phyloP scores from a whole-genome alignment of 1,139 yeast genomes.

The Blastobotrys apis region DNA sequence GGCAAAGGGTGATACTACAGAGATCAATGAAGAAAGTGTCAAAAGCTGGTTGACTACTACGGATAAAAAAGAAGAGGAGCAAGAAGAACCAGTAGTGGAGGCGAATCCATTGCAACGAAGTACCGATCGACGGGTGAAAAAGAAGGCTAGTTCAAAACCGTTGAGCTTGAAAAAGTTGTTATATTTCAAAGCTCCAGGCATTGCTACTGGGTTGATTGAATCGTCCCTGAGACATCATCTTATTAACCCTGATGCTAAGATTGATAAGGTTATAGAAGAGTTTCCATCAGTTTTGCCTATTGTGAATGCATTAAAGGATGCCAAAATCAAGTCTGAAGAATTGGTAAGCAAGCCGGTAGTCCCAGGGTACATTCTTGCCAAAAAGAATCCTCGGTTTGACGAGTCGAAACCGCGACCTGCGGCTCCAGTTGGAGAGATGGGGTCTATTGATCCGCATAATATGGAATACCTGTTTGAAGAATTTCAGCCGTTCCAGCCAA shows the following conservation, averaged over 20 bases:
- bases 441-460: constrained; percentile 30
- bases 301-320: constrained; percentile 45
- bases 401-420: constrained; percentile 34
- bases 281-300: constrained; percentile 29
- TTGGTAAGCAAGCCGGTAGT: constrained; percentile 34
- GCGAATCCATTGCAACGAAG: constrained; percentile 17
- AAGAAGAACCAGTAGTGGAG: constrained; percentile 35
- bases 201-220: constrained; percentile 75
- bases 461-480: constrained; percentile 63
- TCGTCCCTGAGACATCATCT: constrained; percentile 47
- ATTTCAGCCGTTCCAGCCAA: constrained; percentile 79
- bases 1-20: constrained; percentile 11
- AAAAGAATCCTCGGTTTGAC: constrained; percentile 50
- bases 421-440: constrained; percentile 25
- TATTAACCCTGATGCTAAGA: constrained; percentile 42
- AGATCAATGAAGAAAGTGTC: constrained; percentile 14
- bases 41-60: constrained; percentile 20
- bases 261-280: constrained; percentile 25
- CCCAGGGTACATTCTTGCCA: constrained; percentile 64
- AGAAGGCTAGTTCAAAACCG: constrained; percentile 27
- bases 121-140: constrained; percentile 24
- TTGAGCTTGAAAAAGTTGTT: constrained; percentile 56
- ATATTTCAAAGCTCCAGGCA: constrained; percentile 63
- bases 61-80: constrained; percentile 41
- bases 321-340: constrained; percentile 41